Base-by-base conservation (phyloP, 257 asterid species). In the Solanum virginianum region DNA sequence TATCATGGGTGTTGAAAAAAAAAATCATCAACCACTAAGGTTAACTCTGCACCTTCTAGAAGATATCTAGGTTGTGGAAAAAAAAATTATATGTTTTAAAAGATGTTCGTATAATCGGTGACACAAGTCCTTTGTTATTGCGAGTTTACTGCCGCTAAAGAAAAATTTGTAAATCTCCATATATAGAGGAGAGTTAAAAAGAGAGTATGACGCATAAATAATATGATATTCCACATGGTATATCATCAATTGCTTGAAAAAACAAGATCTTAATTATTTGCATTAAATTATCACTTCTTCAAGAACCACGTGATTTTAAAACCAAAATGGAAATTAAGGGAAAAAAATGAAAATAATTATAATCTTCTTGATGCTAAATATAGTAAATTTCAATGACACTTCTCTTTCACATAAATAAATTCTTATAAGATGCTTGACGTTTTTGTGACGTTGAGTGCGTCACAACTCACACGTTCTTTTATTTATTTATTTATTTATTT, bases 21-120 rank as follows among this genome's bases (percentile, higher is more conserved):
- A 26, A 26, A 26, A 2, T 32, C 3, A 3, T 32, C 4, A 0
- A 3, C 36, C 36, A 32, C 36, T 32, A 32, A 4, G 36, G 36
- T 32, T 32, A 32, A 32, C 36, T 62, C 16, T 0, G 39, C 69
- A 62, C 24, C 13, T 22, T 62, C 69, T 22, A 22, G n/a, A 62
- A 12, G 8, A 22, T 22, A 22, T 62, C 16, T 22, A 59, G 29
- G 29, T 4, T 59, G 14, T 32, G 36, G 0, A 32, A 29, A 29
- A 29, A 29, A 32, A 2, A 2, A 2, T 32, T 32, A 32, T 32
- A 32, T 32, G 15, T 7, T 59, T 59, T 14, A 5, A 12, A 4
- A 59, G 66, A 10, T 0, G 1, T n/a, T n/a, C 1, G 5, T 14
- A n/a, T n/a, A 13, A n/a, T 59, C 0, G 3, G 0, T 62, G 17